Evolutionary conservation across 2,329 filamentous ascomycete genomes (phyloP).

Genomic region (Colletotrichum sp.): DNA sequence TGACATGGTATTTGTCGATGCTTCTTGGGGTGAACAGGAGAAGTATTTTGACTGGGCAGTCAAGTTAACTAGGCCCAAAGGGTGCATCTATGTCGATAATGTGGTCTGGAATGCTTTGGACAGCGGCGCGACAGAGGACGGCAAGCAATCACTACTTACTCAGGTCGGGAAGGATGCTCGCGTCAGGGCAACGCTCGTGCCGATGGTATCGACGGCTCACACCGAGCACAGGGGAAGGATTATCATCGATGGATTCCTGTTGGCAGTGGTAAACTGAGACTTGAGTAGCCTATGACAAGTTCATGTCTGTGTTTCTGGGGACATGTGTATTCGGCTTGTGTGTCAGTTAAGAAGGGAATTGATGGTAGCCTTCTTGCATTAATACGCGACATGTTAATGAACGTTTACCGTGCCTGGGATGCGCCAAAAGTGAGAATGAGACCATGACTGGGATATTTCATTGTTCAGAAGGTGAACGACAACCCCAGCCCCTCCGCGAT

Average conservation of each 20-base stretch:
- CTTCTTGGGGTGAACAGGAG: constrained; percentile 54
- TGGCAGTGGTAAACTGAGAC: neutral
- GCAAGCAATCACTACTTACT: constrained; percentile 24
- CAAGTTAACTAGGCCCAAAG: constrained; percentile 42
- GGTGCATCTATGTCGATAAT: constrained; percentile 55
- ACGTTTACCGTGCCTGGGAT: neutral
- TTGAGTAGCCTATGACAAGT: neutral
- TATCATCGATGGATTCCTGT: neutral
- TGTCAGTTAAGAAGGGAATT: neutral
- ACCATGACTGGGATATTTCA: neutral
- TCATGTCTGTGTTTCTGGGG: neutral
- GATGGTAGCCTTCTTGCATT: neutral
- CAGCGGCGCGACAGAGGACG: neutral
- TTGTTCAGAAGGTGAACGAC: neutral
- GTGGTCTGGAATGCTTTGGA: constrained; percentile 41
- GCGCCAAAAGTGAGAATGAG: neutral
- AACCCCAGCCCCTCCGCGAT: neutral
- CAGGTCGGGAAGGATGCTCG: constrained; percentile 27
- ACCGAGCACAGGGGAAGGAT: neutral
- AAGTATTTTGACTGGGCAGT: constrained; percentile 52
- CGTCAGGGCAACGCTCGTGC: constrained; percentile 29
- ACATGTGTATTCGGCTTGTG: neutral
- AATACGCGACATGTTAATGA: neutral
- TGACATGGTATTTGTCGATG: constrained; percentile 59
- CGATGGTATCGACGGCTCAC: constrained; percentile 12